Evolutionary conservation across 2,329 filamentous ascomycete genomes (phyloP), one percentile per base, ranked within the genome.

Genomic region (Nemania sp.): DNA sequence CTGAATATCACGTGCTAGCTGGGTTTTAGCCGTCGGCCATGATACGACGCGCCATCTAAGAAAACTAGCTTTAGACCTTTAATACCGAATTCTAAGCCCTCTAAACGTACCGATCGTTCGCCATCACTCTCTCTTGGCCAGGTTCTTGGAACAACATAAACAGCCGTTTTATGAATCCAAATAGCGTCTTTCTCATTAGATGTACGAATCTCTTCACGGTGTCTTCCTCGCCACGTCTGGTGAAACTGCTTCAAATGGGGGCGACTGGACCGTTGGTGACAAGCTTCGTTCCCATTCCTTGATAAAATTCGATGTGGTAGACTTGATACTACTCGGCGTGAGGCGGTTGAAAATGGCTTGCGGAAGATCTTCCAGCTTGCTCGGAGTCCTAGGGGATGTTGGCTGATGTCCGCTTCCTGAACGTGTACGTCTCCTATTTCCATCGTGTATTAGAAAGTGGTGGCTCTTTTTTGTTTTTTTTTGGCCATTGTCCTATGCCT

Each of bases 201-300:
- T n/a, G n/a, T n/a, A n/a, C n/a, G n/a, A n/a, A n/a, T n/a, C n/a
- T n/a, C 17, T 31, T 52, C 53, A 58, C 30, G 52, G 34, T n/a
- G 39, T 41, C 30, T 34, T 52, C 48, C 56, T 52, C 26, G 44
- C 45, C 11, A 58, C 42, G 23, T 56, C 50, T 31, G 60, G 49
- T 2, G 43, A 52, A 17, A 30, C 48, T 17, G 44, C 45, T 43
- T 59, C 61, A 49, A 61, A 63, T 11, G 56, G 57, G 22, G 54
- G 50, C n/a, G 54, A 52, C 12, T 67, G 69, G 3, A 71, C 65
- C 1, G 80, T 75, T 28, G 83, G 78, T 2, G 81, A 84, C 12
- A 92, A 75, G 61, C 83, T 89, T 70, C 85, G 90, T 75, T 97
- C 93, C 90, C 91, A 96, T 68, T 96, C 91, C 60, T 86, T 88